These are phyloP conservation scores for Kockiozyma suomiensis DNA, from an alignment of 805 yeast species.

Conservation along the genomic window DNA sequence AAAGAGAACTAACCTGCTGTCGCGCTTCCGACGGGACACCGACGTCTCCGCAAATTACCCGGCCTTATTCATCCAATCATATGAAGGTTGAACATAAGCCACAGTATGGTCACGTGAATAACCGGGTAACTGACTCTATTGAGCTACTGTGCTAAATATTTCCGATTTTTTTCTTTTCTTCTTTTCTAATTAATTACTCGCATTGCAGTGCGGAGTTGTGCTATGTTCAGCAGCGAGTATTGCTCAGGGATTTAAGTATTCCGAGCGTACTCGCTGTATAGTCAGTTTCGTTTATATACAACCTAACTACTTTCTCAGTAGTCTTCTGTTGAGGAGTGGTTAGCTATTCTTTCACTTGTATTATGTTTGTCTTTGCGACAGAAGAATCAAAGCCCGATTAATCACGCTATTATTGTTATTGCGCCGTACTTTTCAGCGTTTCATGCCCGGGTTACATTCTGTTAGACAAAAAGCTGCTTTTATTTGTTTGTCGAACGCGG, in stretches of 20 bases:
- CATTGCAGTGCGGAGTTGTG: background rate
- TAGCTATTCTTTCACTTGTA: too few relatives aligned
- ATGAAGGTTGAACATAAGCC: background rate
- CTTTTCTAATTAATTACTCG: background rate
- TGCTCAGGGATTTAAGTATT: constrained; percentile 11
- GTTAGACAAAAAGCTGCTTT: background rate
- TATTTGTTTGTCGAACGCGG: background rate
- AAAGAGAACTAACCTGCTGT: background rate
- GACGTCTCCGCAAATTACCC: constrained; percentile 13
- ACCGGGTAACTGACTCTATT: background rate
- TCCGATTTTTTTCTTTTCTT: background rate
- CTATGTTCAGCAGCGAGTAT: background rate
- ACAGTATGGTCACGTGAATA: background rate
- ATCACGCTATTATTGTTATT: constrained; percentile 26
- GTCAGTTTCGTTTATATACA: background rate
- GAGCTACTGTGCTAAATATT: background rate
- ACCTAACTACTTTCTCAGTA: background rate
- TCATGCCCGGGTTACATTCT: constrained; percentile 34
- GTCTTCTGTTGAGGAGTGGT: too few relatives aligned
- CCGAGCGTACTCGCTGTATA: background rate
- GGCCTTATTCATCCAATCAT: background rate
- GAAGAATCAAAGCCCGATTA: constrained; percentile 27
- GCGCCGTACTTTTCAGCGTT: constrained; percentile 18
- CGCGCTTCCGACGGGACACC: constrained; percentile 11
- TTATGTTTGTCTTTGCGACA: background rate